These are phyloP conservation scores for Polyplosphaeria fusca DNA, from an alignment of 495 filamentous ascomycete genomes.

Conservation along the genomic window DNA sequence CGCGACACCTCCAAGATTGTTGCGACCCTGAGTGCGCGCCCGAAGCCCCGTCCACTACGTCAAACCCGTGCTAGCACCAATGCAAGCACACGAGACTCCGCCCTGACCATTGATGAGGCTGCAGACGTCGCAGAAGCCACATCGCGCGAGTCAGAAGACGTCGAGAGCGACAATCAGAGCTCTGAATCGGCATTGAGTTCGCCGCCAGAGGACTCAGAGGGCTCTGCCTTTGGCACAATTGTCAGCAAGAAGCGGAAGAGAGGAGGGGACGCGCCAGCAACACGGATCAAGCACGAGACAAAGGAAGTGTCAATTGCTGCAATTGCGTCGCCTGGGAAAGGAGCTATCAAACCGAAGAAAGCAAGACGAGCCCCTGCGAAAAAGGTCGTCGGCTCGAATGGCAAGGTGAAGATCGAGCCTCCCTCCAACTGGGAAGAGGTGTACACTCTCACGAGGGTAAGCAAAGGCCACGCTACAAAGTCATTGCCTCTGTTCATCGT, in stretches of 20 bases:
- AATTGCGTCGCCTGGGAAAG: slow-evolving; percentile 16
- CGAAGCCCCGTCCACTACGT: slow-evolving; percentile 36
- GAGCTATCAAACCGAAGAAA: slow-evolving; percentile 18
- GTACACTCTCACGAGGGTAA: slow-evolving; percentile 71
- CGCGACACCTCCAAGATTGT: slow-evolving; percentile 56
- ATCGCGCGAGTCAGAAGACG: slow-evolving; percentile 9
- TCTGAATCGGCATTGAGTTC: slow-evolving; percentile 28
- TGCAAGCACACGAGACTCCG: slow-evolving; percentile 17
- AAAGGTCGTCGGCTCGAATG: slow-evolving; percentile 56
- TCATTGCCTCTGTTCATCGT: no score
- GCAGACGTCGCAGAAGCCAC: slow-evolving; percentile 7
- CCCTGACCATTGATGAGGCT: slow-evolving; percentile 20
- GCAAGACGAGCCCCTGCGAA: slow-evolving; percentile 62
- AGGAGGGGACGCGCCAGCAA: neutral
- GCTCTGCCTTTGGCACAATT: neutral
- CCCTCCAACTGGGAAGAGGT: slow-evolving; percentile 83
- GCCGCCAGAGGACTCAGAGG: slow-evolving; percentile 14
- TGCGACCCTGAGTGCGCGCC: slow-evolving; percentile 48
- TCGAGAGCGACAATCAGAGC: neutral
- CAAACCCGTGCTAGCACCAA: slow-evolving; percentile 16
- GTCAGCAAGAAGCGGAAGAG: slow-evolving; percentile 25
- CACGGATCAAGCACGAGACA: slow-evolving; percentile 7
- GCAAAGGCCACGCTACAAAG: no score
- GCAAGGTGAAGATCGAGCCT: slow-evolving; percentile 55
- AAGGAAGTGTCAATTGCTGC: slow-evolving; percentile 9